These are phyloP conservation scores for Deinandra increscens DNA, from an alignment of 129 eudicot genomes.

Conservation along the genomic window DNA sequence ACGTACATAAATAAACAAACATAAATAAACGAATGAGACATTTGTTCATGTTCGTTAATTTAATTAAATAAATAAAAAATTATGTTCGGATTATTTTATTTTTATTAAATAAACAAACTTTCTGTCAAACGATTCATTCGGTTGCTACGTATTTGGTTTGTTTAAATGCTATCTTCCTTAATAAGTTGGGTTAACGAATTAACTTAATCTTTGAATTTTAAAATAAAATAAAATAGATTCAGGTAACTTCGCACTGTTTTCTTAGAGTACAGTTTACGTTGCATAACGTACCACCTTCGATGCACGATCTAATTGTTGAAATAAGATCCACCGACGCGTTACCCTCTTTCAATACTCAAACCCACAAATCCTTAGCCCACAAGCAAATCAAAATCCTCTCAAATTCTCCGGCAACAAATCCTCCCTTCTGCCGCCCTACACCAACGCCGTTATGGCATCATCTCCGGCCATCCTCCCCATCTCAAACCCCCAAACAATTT, in stretches of 20 bases:
- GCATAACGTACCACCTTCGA: not conserved
- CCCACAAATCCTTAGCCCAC: not conserved
- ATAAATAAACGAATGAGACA: no score
- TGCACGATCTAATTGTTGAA: not conserved
- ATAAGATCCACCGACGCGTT: slow-evolving; percentile 26
- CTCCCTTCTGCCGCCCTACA: not conserved
- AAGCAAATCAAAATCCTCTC: slow-evolving; percentile 8
- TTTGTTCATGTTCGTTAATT: no score
- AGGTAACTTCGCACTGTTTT: not conserved
- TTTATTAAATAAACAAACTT: no score
- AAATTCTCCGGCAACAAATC: slow-evolving; percentile 1
- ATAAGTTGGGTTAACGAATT: no score
- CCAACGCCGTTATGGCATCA: slow-evolving; percentile 36
- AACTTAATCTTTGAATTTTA: no score
- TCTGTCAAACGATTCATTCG: no score
- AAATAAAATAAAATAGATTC: no score
- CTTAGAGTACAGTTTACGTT: not conserved
- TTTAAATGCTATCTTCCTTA: no score
- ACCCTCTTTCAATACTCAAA: not conserved
- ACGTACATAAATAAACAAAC: no score
- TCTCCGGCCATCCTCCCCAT: slow-evolving; percentile 56
- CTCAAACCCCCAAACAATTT: slow-evolving; percentile 33
- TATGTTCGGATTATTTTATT: no score
- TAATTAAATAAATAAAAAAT: no score
- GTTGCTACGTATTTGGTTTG: no score